Evolutionary conservation across 2,329 filamentous ascomycete species (phyloP), one percentile per base, ranked within the genome.

Genomic region (Xylariaceae sp.): DNA sequence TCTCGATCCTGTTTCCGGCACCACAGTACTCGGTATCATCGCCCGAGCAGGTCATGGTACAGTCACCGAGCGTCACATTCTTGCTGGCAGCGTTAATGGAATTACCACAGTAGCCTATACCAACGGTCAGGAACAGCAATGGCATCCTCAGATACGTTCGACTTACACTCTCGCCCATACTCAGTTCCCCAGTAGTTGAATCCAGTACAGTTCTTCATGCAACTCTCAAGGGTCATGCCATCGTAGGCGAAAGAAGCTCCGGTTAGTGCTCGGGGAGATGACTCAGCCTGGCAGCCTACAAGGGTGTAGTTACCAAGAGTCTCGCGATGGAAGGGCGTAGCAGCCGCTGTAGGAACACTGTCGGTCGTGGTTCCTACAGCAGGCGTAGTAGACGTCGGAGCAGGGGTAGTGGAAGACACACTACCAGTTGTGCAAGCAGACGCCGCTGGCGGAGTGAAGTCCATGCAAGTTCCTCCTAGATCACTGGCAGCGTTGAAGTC

Each of bases 171-270:
- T 28, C 75, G 69, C 10, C 76, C 75, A 54, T 76, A 81, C 58
- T 81, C 77, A 6, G 77, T 75, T 2, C 73, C 78, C 67, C 73
- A 80, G 57, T 75, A 79, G 42, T 69, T 65, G 60, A 72, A 80
- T 1, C 67, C 69, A 2, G 69, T 71, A 67, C 77, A 80, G 63
- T 73, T 76, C 2, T 56, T 55, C 67, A 72, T 70, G 62, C 77
- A 80, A 40, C 65, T 69, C 50, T 78, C 75, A 10, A 78, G 64
- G 2, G 77, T 80, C 76, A 80, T 79, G 18, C 66, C 66, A 38
- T 79, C 74, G 55, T 76, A 73, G 17, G 71, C 73, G 45, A 72
- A 75, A 5, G 66, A 57, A 4, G 66, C 68, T 18, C 67, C 73
- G 14, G 55, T 50, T 6, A 81, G 68, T 5, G 78, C 77, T n/a